Base-by-base conservation (phyloP, 192 early-diverging fungal species). In the Backusella morwellensis region DNA sequence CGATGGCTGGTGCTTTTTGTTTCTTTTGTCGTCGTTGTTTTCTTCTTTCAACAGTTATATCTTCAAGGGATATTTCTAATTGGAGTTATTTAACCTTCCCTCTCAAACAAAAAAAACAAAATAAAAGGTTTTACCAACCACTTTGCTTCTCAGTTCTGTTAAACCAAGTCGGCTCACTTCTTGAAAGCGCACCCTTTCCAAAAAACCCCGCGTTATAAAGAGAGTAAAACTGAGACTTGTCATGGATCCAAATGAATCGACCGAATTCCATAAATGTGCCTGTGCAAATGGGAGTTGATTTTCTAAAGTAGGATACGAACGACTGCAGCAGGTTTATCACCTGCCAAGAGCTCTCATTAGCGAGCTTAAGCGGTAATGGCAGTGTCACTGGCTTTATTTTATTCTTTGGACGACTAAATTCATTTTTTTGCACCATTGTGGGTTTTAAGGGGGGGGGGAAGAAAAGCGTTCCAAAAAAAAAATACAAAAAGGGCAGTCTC, bases 131-230 rank as follows among this genome's bases (percentile, higher is more conserved):
- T 50, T 38, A 32, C n/a, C 29, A 23, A 47, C 38, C 36, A 23
- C 34, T 40, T 32, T 59, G 41, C 23, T 69, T 35, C 41, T 23
- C 34, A 68, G 35, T 75, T 73, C 36, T 54, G 8, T 21, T 36
- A 89, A 77, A 23, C 95, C 94, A 97, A 4, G 93, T 95, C 1
- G 94, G 86, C 26, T 95, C 89, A 40, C 95, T 92, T 21, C 96
- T 81, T 21, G 95, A 96, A 23, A 97, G 75, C 15, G 68, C 73
- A 59, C 82, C 82, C 66, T 84, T 84, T 12, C 82, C 82, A 80
- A 84, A 84, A 66, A 78, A 80, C 2, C 82, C 82, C 66, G 70
- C 52, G 40, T 50, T 86, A 90, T 1, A 90, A 89, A 77, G 74
- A 92, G 68, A 68, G 90, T 42, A 81, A 23, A 32, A 29, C 38